A percentile compares a stretch with the other conserved stretches of the same genome.
Conservation (phyloP, 257 asterid genomes). For the Prunella vulgaris region DNA sequence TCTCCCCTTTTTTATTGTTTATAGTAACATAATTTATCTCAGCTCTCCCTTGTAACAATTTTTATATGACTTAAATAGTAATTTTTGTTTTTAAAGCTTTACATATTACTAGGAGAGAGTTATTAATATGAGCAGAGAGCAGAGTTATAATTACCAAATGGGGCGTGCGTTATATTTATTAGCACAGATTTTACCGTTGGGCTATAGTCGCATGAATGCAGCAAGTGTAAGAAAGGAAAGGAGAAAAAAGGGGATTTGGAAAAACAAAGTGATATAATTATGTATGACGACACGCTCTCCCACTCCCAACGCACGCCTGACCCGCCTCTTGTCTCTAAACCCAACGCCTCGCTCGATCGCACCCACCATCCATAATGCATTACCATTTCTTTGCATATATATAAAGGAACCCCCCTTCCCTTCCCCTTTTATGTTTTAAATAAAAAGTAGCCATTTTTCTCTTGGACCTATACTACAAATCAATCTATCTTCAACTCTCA, state of each 20-base stretch:
- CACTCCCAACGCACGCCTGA: constrained; percentile 51
- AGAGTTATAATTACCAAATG: no score
- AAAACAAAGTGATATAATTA: not conserved
- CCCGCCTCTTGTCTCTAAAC: constrained; percentile 31
- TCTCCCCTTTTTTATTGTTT: no score
- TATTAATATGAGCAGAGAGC: no score
- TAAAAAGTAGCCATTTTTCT: not conserved
- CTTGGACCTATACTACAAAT: not conserved
- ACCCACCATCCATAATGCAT: not conserved
- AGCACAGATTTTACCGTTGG: no score
- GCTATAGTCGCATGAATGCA: no score
- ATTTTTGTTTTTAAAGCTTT: no score
- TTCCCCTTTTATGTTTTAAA: not conserved
- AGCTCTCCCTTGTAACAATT: no score
- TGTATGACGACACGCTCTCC: constrained; percentile 53
- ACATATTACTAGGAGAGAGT: no score
- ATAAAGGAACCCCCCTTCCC: not conserved
- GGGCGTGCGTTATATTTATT: no score
- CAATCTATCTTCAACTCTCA: no score
- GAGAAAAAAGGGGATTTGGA: not conserved
- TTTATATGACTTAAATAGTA: no score
- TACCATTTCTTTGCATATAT: not conserved
- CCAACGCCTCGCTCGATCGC: constrained; percentile 29
- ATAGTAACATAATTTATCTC: no score
- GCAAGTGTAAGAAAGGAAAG: not conserved